Conservation (phyloP, 345 rosid species). For the Excoecaria agallocha region DNA sequence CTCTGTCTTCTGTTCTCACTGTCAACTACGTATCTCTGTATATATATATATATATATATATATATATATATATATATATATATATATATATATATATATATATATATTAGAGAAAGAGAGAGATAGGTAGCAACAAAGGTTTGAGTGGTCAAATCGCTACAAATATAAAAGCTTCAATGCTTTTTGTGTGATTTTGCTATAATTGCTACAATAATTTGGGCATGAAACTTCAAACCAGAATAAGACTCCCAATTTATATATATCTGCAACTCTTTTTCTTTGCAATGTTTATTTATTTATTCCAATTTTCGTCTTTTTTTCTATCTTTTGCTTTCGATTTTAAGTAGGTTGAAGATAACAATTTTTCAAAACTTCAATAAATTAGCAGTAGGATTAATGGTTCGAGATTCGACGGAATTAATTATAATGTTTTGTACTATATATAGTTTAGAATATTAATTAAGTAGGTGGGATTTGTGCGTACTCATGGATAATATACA, state of each 20-base stretch:
- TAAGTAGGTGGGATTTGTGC: neutral
- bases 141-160: slow-evolving; percentile 43
- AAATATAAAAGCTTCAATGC: neutral
- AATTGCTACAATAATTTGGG: slow-evolving; percentile 3
- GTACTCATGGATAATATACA: neutral
- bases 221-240: neutral
- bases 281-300: no score
- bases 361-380: no score
- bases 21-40: slow-evolving; percentile 47
- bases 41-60: neutral
- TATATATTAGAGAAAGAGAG: neutral
- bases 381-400: no score
- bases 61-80: neutral
- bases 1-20: slow-evolving; percentile 46
- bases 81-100: neutral
- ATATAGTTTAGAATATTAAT: neutral
- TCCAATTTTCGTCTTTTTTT: no score
- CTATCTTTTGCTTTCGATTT: no score
- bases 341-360: no score
- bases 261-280: no score
- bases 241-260: no score
- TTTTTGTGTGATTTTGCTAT: slow-evolving; percentile 13
- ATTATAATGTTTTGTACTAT: neutral
- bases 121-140: slow-evolving; percentile 16
- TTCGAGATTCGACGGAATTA: neutral